Percentiles rank a stretch among this genome's conserved stretches.
Evolutionary conservation across 306 rosid species (phyloP).

Genomic region (Abrus pulchellus): DNA sequence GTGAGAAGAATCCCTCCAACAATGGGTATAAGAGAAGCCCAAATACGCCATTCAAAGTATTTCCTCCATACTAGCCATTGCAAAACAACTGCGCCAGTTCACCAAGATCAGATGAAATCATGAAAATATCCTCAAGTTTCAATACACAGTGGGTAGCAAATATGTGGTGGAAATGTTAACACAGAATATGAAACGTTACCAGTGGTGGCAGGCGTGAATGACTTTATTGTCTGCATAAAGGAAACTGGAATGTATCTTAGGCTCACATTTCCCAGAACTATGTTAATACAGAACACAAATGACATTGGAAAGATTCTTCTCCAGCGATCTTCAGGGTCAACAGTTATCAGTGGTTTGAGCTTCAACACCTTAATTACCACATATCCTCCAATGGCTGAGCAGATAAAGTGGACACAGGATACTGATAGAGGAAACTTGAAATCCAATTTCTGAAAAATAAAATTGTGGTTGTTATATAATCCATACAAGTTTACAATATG

Average conservation of each 20-base stretch:
- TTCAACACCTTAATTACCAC: conserved; percentile 80
- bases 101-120: conserved; percentile 51
- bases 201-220: conserved; percentile 98
- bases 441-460: conserved; percentile 83
- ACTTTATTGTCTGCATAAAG: conserved; percentile 98
- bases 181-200: conserved; percentile 56
- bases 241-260: conserved; percentile 97
- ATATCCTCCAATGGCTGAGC: conserved; percentile 92
- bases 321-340: conserved; percentile 94
- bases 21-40: conserved; percentile 94
- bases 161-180: conserved; percentile 15
- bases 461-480: conserved; percentile 7
- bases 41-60: conserved; percentile 89
- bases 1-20: conserved; percentile 99
- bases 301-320: conserved; percentile 98
- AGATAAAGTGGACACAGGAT: conserved; percentile 90
- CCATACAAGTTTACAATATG: conserved; percentile 23
- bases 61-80: conserved; percentile 99
- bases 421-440: conserved; percentile 95
- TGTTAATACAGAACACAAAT: conserved; percentile 95
- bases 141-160: conserved; percentile 19
- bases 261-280: conserved; percentile 97
- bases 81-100: conserved; percentile 72
- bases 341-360: conserved; percentile 85
- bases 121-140: conserved; percentile 31